Evolutionary conservation across 148 eudicot species (phyloP).

Genomic region (Rhododendron molle): DNA sequence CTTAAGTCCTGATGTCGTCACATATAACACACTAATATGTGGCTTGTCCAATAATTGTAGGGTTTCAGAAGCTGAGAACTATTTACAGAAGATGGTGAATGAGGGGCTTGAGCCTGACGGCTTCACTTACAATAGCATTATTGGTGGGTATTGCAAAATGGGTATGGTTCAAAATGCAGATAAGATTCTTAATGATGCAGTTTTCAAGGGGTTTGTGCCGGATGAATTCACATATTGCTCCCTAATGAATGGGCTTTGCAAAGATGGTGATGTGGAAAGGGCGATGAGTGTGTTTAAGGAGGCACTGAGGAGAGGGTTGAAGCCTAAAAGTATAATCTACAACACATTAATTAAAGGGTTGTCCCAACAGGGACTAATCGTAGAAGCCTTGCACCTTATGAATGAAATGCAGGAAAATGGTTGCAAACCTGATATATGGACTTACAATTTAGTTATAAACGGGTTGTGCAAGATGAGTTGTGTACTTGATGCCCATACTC

Average conservation of each 20-base stretch:
- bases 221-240: conserved; percentile 83
- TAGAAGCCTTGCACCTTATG: conserved; percentile 67
- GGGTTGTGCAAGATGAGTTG: conserved; percentile 93
- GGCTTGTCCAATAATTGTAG: conserved; percentile 69
- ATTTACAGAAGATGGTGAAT: conserved; percentile 75
- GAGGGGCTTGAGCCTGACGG: conserved; percentile 78
- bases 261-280: conserved; percentile 70
- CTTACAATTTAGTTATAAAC: conserved; percentile 73
- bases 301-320: conserved; percentile 54
- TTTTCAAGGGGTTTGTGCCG: conserved; percentile 66
- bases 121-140: conserved; percentile 72
- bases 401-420: conserved; percentile 69
- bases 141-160: conserved; percentile 78
- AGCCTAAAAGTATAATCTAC: conserved; percentile 51
- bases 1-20: conserved; percentile 70
- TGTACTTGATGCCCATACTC: conserved; percentile 64
- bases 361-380: conserved; percentile 57
- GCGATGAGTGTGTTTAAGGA: conserved; percentile 56
- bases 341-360: conserved; percentile 87
- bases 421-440: conserved; percentile 71
- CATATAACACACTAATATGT: conserved; percentile 77
- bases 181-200: conserved; percentile 60
- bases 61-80: conserved; percentile 68
- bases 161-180: conserved; percentile 69
- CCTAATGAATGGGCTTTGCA: conserved; percentile 65